phyloP scores from a whole-genome alignment of 371 early-diverging fungal genomes.

The Syncephalastrum monosporum region DNA sequence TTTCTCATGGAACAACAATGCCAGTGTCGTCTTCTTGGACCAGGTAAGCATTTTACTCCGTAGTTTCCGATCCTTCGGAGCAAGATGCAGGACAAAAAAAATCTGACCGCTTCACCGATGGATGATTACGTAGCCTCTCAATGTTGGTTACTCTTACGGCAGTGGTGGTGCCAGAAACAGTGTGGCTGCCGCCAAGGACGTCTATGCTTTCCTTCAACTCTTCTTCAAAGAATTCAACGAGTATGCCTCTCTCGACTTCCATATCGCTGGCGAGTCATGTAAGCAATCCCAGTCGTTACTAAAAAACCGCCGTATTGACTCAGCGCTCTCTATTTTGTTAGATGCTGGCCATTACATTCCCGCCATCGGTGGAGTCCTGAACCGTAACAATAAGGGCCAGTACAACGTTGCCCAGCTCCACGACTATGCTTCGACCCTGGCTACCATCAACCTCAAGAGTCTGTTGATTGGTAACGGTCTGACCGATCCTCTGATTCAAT shows the following conservation, averaged over 20 bases:
- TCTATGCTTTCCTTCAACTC: conserved; percentile 67
- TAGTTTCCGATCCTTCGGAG: background rate
- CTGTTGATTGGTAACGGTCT: conserved; percentile 91
- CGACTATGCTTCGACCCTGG: conserved; percentile 31
- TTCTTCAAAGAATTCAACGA: conserved; percentile 68
- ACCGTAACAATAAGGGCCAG: conserved; percentile 54
- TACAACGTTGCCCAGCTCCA: conserved; percentile 2
- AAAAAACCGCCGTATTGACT: conserved; percentile 2
- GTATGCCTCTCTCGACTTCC: conserved; percentile 34
- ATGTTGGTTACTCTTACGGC: conserved; percentile 75
- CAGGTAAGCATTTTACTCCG: conserved; percentile 35
- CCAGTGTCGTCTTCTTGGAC: conserved; percentile 85
- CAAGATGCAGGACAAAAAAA: too few species aligned
- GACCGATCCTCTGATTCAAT: conserved; percentile 87
- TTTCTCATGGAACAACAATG: conserved; percentile 79
- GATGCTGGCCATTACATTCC: conserved; percentile 79
- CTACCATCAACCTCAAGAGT: conserved; percentile 65
- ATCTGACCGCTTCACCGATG: too few species aligned
- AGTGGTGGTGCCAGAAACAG: conserved; percentile 43
- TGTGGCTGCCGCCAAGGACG: conserved; percentile 53
- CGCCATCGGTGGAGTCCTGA: conserved; percentile 66
- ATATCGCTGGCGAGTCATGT: conserved; percentile 74
- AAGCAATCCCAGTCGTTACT: conserved; percentile 6
- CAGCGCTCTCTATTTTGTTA: conserved; percentile 1
- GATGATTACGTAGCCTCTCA: conserved; percentile 44